These are phyloP conservation scores for Xenoacremonium recifei DNA, from an alignment of 2,329 filamentous ascomycete genomes.

Conservation along the genomic window DNA sequence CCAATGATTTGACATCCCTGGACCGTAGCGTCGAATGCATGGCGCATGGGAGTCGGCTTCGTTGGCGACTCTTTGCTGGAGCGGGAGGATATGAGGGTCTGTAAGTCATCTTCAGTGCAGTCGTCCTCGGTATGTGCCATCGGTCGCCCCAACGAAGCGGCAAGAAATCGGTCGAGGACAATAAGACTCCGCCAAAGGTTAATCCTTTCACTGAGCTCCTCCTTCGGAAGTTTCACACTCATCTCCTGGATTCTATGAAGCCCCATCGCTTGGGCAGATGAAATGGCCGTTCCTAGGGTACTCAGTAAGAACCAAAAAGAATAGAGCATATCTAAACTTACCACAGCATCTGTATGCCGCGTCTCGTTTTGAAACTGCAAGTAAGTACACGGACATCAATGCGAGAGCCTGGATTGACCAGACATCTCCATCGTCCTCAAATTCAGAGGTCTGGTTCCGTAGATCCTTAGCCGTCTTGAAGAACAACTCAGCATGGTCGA, in stretches of 20 bases:
- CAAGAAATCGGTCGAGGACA: constrained; percentile 62
- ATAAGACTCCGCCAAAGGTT: constrained; percentile 66
- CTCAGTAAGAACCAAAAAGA: constrained; percentile 9
- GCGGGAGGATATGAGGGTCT: constrained; percentile 27
- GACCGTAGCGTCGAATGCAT: constrained; percentile 54
- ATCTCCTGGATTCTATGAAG: constrained; percentile 58
- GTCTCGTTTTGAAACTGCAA: constrained; percentile 60
- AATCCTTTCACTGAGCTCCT: constrained; percentile 47
- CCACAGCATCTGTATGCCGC: constrained; percentile 62
- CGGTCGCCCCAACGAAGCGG: constrained; percentile 61
- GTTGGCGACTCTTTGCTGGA: constrained; percentile 1
- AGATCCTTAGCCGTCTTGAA: constrained; percentile 59
- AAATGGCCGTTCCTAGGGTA: constrained; percentile 57
- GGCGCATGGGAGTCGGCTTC: constrained; percentile 4
- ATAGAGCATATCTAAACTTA: constrained; percentile 25
- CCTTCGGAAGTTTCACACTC: constrained; percentile 48
- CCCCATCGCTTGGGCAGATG: constrained; percentile 61
- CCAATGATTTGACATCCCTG: constrained; percentile 58
- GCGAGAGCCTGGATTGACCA: constrained; percentile 64
- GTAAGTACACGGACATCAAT: constrained; percentile 63
- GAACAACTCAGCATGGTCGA: constrained; percentile 60
- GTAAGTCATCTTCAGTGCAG: constrained; percentile 51
- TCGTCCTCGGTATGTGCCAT: constrained; percentile 61
- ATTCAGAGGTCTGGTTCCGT: constrained; percentile 42
- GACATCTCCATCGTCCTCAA: constrained; percentile 63